Evolutionary conservation across 345 rosid species (phyloP), one percentile per base, ranked within the genome.

Genomic region (Arabis alpina): DNA sequence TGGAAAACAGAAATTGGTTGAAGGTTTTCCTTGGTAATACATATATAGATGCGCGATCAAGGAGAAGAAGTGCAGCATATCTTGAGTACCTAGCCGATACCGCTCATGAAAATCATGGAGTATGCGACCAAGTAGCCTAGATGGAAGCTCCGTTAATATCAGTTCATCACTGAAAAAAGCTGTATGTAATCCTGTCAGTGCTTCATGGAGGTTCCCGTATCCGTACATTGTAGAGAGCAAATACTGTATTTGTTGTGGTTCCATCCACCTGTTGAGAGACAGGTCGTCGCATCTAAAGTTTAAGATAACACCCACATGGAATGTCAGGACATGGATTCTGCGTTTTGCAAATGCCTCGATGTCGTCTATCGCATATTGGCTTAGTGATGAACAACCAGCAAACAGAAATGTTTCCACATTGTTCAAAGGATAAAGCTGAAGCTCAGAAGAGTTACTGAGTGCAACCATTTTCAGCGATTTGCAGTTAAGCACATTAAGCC

Each of bases 11-110:
- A 60, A 60, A 60, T 25, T 60, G 19, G 64, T 60, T n/a, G 64
- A 60, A 60, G 64, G 64, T 50, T 60, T 60, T 41, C 64, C 64
- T 41, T 60, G 64, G 23, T 60, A 60, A 42, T 60, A 60, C 64
- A 60, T 16, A 42, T 60, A 60, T 11, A 60, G 50, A 60, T 60
- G 64, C 19, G 64, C 64, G 6, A 60, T 42, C 37, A 60, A 40
- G 36, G 64, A 60, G 64, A 60, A 60, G 50, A 60, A 27, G 24
- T 44, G 50, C 13, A 61, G 23, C 27, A 61, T 13, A 43, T 10
- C 65, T 42, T 61, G 24, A 61, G 43, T n/a, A 42, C 13, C 49
- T n/a, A 61, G 51, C 23, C 19, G 25, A 43, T 41, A 61, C 65
- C 37, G 23, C 13, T 61, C 65, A 12, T 42, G 52, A 8, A 61